Conservation (phyloP, 768 basidiomycete species). For the Mycena crocata region DNA sequence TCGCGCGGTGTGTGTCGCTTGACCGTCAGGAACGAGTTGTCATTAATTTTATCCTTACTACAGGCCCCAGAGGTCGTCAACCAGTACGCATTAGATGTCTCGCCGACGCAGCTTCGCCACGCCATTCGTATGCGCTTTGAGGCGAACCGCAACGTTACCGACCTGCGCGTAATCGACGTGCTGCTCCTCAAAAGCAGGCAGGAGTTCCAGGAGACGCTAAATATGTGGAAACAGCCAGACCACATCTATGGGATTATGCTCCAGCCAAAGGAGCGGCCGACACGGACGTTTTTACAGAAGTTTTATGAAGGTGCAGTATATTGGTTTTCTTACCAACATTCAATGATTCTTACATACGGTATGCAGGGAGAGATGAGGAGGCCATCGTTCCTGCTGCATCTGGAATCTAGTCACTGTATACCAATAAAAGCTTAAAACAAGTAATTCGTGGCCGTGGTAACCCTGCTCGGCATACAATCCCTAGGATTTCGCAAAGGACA, state of each 20-base stretch:
- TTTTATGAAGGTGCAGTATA: constrained; percentile 80
- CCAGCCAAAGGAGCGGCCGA: constrained; percentile 53
- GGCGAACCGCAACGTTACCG: constrained; percentile 83
- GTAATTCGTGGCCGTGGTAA: too few species aligned
- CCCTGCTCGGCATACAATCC: too few species aligned
- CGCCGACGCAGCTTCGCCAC: constrained; percentile 82
- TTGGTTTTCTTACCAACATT: background rate
- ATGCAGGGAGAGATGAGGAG: constrained; percentile 80
- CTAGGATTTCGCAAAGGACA: background rate
- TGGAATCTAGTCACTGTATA: constrained; percentile 48
- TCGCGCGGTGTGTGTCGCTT: constrained; percentile 73
- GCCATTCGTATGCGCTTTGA: constrained; percentile 91
- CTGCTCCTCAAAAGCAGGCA: constrained; percentile 85
- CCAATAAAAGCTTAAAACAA: constrained; percentile 16
- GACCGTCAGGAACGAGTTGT: background rate
- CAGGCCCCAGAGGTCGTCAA: constrained; percentile 93
- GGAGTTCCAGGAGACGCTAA: constrained; percentile 95
- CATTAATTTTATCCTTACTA: constrained; percentile 20
- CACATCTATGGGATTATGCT: constrained; percentile 82
- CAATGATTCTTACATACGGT: constrained; percentile 17
- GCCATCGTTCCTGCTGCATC: constrained; percentile 77
- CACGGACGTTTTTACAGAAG: constrained; percentile 82
- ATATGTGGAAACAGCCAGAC: constrained; percentile 91
- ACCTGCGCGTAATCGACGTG: constrained; percentile 86
- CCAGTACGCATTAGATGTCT: constrained; percentile 85